Conservation (phyloP, 139 green algal genomes). For the Chlamydomonas schloesseri region DNA sequence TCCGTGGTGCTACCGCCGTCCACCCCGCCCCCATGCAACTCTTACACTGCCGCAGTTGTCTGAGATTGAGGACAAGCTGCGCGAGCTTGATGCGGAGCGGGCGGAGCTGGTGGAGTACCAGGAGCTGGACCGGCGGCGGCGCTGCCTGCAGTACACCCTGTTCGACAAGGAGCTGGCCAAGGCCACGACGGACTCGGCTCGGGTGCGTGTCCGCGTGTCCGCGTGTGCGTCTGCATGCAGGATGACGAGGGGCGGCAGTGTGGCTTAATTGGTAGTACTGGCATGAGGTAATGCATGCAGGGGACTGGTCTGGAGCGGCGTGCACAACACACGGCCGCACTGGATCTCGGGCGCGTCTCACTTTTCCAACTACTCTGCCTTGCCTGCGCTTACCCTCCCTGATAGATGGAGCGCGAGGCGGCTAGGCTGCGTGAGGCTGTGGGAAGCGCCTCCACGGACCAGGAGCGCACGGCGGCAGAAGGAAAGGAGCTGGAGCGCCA, state of each 20-base stretch:
- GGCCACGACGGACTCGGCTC: conserved; percentile 66
- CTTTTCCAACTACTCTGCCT: no score
- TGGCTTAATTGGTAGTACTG: no score
- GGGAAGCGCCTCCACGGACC: conserved; percentile 3
- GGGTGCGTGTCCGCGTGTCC: conserved; percentile 60
- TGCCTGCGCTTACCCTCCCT: no score
- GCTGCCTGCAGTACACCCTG: conserved; percentile 94
- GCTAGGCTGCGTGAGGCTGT: conserved; percentile 1
- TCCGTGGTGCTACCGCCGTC: no score
- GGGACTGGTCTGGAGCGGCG: no score
- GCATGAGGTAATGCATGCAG: no score
- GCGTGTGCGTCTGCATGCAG: not conserved
- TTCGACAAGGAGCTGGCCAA: conserved; percentile 88
- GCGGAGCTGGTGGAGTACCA: conserved; percentile 94
- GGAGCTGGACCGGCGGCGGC: conserved; percentile 80
- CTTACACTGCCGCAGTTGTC: no score
- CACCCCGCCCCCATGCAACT: no score
- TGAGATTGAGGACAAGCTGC: conserved; percentile 79
- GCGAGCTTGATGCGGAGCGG: conserved; percentile 82
- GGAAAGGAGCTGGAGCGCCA: conserved; percentile 61
- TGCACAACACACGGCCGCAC: no score
- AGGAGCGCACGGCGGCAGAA: conserved; percentile 7
- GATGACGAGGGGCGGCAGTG: not conserved
- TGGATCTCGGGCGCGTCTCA: no score
- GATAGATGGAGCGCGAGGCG: conserved; percentile 24